Conservation (phyloP, 208 protist genomes). For the Wallacemonas sp. region DNA sequence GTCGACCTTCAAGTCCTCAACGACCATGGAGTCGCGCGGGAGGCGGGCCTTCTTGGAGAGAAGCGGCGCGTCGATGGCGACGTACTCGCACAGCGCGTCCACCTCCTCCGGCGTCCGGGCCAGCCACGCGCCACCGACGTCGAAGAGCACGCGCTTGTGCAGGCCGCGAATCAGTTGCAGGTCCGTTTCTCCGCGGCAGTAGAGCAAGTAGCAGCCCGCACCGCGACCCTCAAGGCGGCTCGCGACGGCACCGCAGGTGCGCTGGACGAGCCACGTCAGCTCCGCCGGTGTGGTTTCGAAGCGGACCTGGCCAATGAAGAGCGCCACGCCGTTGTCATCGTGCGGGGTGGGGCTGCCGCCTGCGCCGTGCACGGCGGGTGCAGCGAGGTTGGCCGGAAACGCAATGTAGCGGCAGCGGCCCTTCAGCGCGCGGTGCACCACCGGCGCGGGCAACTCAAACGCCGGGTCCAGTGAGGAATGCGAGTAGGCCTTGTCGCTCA, state of each 20-base stretch:
- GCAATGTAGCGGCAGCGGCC: conserved; percentile 75
- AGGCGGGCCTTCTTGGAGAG: conserved; percentile 64
- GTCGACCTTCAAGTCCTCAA: conserved; percentile 77
- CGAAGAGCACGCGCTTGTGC: conserved; percentile 85
- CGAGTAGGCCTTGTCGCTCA: conserved; percentile 11
- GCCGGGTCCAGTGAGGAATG: conserved; percentile 22
- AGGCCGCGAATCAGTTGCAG: conserved; percentile 61
- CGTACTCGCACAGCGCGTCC: conserved; percentile 78
- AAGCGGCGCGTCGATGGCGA: conserved; percentile 60
- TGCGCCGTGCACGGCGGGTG: neutral
- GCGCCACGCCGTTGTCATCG: conserved; percentile 23
- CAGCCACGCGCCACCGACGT: conserved; percentile 81
- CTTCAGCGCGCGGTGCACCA: conserved; percentile 65
- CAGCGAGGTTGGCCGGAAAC: conserved; percentile 48
- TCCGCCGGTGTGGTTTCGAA: conserved; percentile 80
- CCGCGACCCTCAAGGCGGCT: conserved; percentile 70
- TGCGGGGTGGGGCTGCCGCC: conserved; percentile 2
- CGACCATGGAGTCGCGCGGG: conserved; percentile 79
- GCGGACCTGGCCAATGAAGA: conserved; percentile 87
- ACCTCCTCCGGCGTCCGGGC: conserved; percentile 69
- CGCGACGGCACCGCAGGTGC: conserved; percentile 56
- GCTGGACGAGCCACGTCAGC: conserved; percentile 79
- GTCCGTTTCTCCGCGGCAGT: conserved; percentile 66
- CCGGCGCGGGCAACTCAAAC: conserved; percentile 43
- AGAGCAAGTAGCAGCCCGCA: conserved; percentile 77